phyloP scores from a whole-genome alignment of 179 eudicot species.

The Kewa caespitosa region DNA sequence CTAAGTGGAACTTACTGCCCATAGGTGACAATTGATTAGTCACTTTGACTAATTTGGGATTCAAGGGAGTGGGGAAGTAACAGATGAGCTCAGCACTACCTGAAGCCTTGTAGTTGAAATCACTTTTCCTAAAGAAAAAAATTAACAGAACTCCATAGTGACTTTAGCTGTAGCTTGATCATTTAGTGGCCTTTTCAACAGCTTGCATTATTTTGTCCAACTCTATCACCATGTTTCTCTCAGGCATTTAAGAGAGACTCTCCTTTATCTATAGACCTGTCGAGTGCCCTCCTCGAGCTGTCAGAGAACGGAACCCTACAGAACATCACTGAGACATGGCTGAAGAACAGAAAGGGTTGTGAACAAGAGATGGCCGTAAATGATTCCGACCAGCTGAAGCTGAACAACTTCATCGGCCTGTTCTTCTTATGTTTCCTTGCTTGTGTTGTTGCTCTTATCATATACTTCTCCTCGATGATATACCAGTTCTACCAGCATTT shows the following conservation, averaged over 20 bases:
- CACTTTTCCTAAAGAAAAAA: no score
- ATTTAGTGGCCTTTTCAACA: neutral
- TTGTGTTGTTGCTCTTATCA: conserved; percentile 46
- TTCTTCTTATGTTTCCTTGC: conserved; percentile 49
- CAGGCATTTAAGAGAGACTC: conserved; percentile 72
- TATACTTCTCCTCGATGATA: conserved; percentile 42
- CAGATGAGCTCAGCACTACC: no score
- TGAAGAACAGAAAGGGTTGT: conserved; percentile 31
- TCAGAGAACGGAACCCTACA: conserved; percentile 63
- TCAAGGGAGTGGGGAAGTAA: no score
- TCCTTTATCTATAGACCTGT: conserved; percentile 61
- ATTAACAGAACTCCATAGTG: neutral
- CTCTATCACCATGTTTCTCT: neutral
- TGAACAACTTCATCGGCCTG: conserved; percentile 57
- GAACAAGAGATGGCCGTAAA: conserved; percentile 9
- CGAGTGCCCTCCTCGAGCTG: conserved; percentile 54
- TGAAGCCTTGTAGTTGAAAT: no score
- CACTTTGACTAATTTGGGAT: no score
- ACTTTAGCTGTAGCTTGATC: neutral
- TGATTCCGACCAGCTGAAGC: conserved; percentile 50
- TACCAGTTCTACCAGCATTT: conserved; percentile 33
- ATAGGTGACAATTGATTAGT: neutral
- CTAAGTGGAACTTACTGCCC: neutral
- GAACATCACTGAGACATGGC: conserved; percentile 48
- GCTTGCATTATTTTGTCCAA: neutral